Percentiles rank a stretch among this genome's conserved stretches.
Evolutionary conservation across 2,329 filamentous ascomycete genomes (phyloP).

Genomic region (Arthrinium puccinioides): DNA sequence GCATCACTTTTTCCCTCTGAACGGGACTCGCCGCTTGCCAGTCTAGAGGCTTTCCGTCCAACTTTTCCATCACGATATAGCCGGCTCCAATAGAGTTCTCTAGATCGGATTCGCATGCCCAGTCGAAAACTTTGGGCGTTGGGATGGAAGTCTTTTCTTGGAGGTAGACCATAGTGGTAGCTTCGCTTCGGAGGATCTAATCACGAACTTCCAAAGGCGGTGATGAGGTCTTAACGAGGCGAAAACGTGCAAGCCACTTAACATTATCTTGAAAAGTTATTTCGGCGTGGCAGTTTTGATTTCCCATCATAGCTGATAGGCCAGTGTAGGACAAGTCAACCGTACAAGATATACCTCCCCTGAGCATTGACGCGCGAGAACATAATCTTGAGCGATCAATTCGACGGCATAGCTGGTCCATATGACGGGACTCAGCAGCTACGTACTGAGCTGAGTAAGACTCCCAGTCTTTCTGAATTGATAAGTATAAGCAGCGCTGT

Average conservation of each 20-base stretch:
- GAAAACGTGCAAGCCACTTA: slow-evolving; percentile 17
- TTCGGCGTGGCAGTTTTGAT: slow-evolving; percentile 19
- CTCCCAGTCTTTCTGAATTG: slow-evolving; percentile 9
- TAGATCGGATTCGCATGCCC: slow-evolving; percentile 20
- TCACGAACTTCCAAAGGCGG: slow-evolving; percentile 14
- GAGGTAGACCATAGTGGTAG: slow-evolving; percentile 16
- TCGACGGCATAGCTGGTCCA: too few relatives aligned
- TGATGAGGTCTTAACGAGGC: slow-evolving; percentile 9
- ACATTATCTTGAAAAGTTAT: slow-evolving; percentile 19
- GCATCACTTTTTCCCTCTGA: slow-evolving; percentile 23
- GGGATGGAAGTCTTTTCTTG: slow-evolving; percentile 19
- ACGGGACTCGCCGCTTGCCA: slow-evolving; percentile 21
- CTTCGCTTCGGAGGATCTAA: slow-evolving; percentile 19
- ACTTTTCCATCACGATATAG: slow-evolving; percentile 35
- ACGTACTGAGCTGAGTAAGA: slow-evolving; percentile 2
- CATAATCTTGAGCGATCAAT: slow-evolving; percentile 4
- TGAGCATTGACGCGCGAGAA: slow-evolving; percentile 10
- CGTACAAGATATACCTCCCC: slow-evolving; percentile 9
- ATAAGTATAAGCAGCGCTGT: neutral
- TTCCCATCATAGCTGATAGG: slow-evolving; percentile 17
- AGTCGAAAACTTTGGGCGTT: slow-evolving; percentile 25
- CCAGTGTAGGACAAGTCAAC: slow-evolving; percentile 12
- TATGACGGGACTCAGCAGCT: neutral
- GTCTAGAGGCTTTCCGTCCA: slow-evolving; percentile 24
- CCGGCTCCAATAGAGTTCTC: slow-evolving; percentile 25